phyloP scores from a whole-genome alignment of 495 filamentous ascomycete species.

The Penicillium arizonense region DNA sequence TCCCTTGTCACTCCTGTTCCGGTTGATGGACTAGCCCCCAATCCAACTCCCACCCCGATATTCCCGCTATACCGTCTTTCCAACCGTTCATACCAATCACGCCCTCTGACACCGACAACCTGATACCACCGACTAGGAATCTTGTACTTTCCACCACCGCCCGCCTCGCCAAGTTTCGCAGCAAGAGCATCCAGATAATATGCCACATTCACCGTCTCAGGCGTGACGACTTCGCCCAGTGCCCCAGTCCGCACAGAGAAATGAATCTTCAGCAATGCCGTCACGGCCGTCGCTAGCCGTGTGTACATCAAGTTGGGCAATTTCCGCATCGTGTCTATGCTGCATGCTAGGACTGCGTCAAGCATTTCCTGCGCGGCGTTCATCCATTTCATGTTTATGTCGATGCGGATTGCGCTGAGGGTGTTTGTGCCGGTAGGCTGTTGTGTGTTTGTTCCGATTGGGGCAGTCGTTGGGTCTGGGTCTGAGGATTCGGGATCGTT shows the following conservation, averaged over 20 bases:
- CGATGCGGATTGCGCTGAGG: constrained; percentile 45
- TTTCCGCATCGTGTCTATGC: constrained; percentile 38
- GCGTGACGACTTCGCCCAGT: constrained; percentile 43
- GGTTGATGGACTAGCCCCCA: constrained; percentile 10
- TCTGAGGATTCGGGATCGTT: no score
- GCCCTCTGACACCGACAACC: constrained; percentile 34
- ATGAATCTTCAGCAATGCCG: constrained; percentile 50
- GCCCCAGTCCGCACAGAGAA: constrained; percentile 44
- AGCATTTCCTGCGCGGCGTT: constrained; percentile 47
- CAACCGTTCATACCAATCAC: constrained; percentile 38
- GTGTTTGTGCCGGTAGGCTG: constrained; percentile 17
- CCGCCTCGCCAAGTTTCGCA: constrained; percentile 37
- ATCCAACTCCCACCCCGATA: not conserved
- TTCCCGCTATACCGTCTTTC: constrained; percentile 22
- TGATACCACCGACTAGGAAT: constrained; percentile 40
- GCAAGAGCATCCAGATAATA: constrained; percentile 44
- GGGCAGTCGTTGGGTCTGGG: no score
- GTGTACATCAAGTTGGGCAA: constrained; percentile 48
- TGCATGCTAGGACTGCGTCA: constrained; percentile 43
- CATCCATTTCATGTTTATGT: constrained; percentile 50
- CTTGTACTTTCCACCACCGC: constrained; percentile 34
- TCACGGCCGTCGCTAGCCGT: constrained; percentile 40
- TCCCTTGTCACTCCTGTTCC: not conserved
- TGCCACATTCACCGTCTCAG: constrained; percentile 41
- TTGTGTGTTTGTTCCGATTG: not conserved